A percentile compares a stretch with the other conserved stretches of the same genome.
phyloP scores from a whole-genome alignment of 2,329 filamentous ascomycete species.

The Kalmusia sp. region DNA sequence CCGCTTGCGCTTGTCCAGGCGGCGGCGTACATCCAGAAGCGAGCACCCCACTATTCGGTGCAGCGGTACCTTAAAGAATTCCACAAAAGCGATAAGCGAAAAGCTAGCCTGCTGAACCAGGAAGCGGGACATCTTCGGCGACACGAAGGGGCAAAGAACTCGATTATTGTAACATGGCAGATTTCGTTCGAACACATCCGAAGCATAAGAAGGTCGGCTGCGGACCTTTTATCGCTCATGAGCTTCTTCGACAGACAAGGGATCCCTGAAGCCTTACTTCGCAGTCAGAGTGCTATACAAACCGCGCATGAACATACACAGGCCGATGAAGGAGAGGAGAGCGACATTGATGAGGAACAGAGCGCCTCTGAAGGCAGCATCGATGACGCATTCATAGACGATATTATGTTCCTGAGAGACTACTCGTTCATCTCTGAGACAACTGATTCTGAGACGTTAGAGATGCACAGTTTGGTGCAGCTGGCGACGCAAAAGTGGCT shows the following conservation, averaged over 20 bases:
- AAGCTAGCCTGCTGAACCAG: constrained; percentile 20
- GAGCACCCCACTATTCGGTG: constrained; percentile 21
- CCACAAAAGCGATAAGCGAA: constrained; percentile 39
- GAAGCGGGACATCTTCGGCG: constrained; percentile 40
- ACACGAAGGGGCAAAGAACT: constrained; percentile 42
- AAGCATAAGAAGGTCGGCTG: constrained; percentile 15
- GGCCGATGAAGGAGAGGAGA: neutral
- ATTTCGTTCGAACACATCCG: constrained; percentile 44
- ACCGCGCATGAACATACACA: neutral
- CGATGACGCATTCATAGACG: constrained; percentile 26
- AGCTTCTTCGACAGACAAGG: constrained; percentile 22
- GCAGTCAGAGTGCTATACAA: neutral
- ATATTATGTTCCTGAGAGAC: constrained; percentile 43
- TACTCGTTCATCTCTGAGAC: constrained; percentile 46
- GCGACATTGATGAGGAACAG: neutral
- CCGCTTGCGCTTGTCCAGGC: constrained; percentile 47
- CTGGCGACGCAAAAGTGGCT: constrained; percentile 33
- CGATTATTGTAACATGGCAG: constrained; percentile 48
- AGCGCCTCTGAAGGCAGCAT: neutral
- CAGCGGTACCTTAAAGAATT: constrained; percentile 50
- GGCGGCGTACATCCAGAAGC: constrained; percentile 36
- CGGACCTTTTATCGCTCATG: constrained; percentile 22
- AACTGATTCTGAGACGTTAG: constrained; percentile 34
- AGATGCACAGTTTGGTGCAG: constrained; percentile 55
- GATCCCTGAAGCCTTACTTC: constrained; percentile 31